phyloP scores from a whole-genome alignment of 1,284 basidiomycete species.

The Salmacisia buchloeana region DNA sequence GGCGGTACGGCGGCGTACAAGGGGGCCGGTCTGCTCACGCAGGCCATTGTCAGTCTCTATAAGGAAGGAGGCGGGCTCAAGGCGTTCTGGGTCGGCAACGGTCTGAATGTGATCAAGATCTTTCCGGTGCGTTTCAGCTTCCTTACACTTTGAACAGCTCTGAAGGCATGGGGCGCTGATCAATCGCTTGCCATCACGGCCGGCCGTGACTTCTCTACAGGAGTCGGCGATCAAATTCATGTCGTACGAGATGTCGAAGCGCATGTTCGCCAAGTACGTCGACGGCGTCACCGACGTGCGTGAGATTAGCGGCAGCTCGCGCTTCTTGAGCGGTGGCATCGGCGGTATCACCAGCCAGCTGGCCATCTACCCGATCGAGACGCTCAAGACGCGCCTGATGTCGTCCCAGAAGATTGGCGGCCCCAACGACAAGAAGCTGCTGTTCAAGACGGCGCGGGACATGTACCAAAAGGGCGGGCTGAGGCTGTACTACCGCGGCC shows the following conservation, averaged over 20 bases:
- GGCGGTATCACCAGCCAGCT: constrained; percentile 93
- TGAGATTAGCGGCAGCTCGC: constrained; percentile 81
- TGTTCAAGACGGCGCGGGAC: constrained; percentile 61
- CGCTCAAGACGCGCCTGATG: constrained; percentile 57
- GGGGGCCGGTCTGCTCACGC: constrained; percentile 65
- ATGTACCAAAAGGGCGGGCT: constrained; percentile 74
- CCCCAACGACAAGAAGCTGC: constrained; percentile 56
- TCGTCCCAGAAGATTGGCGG: constrained; percentile 62
- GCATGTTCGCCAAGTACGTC: constrained; percentile 83
- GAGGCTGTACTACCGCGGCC: constrained; percentile 81
- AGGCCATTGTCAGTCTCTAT: constrained; percentile 74
- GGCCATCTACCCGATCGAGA: constrained; percentile 50
- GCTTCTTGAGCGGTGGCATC: constrained; percentile 90
- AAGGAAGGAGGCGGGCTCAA: constrained; percentile 68
- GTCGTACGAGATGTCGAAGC: constrained; percentile 91
- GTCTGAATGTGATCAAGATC: constrained; percentile 74
- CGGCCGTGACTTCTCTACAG: not conserved
- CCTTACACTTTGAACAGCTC: not conserved
- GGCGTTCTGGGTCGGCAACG: constrained; percentile 81
- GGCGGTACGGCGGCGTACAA: constrained; percentile 26
- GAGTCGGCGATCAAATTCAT: constrained; percentile 99
- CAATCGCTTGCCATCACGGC: not conserved
- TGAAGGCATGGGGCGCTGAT: not conserved
- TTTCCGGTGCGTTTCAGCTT: constrained; percentile 59
- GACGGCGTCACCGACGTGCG: constrained; percentile 82